phyloP scores from a whole-genome alignment of 139 green algal species.

The Ulvella scutata region DNA sequence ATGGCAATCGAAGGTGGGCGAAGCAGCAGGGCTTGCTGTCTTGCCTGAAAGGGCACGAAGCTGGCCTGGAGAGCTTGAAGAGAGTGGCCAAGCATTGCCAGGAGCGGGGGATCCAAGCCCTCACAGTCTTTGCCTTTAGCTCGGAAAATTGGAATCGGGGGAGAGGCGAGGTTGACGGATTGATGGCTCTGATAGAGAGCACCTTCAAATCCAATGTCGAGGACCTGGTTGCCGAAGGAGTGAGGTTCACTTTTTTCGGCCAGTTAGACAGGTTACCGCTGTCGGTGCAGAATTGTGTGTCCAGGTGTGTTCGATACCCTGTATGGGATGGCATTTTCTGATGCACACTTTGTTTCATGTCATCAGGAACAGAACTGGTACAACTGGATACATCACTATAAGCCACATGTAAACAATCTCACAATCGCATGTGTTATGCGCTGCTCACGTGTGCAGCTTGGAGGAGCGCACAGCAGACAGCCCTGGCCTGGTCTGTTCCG shows the following conservation, averaged over 20 bases:
- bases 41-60: background rate
- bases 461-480: conserved; percentile 14
- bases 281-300: conserved; percentile 19
- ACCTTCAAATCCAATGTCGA: conserved; percentile 19
- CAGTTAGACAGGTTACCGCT: conserved; percentile 23
- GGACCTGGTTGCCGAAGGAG: conserved; percentile 16
- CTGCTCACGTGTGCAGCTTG: conserved; percentile 23
- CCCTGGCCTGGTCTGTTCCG: conserved; percentile 10
- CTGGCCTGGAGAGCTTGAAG: background rate
- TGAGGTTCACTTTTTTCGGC: conserved; percentile 47
- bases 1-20: background rate
- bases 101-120: background rate
- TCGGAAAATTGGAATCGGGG: conserved; percentile 58
- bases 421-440: no score
- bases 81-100: background rate
- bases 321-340: no score
- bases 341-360: no score
- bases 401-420: no score
- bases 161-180: conserved; percentile 34
- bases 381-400: no score
- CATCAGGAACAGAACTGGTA: no score
- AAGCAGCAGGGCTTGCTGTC: background rate
- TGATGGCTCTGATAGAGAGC: conserved; percentile 43
- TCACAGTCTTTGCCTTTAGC: conserved; percentile 42
- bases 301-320: background rate